Percentiles rank a stretch among this genome's conserved stretches.
These are phyloP conservation scores for Russula olivacea DNA, from an alignment of 768 basidiomycete species.

Conservation along the genomic window DNA sequence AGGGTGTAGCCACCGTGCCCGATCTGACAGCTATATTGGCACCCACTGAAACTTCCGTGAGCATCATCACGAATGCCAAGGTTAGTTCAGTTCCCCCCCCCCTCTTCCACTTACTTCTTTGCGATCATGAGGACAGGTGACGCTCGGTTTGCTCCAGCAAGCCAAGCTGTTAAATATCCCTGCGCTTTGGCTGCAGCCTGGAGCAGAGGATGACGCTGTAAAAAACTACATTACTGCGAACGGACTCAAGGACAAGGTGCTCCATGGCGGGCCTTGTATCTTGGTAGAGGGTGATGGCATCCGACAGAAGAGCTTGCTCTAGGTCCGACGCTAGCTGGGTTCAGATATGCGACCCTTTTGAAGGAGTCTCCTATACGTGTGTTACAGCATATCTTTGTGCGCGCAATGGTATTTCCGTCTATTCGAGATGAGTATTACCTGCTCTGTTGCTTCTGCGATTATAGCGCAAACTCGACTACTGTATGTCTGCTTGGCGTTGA, in stretches of 20 bases:
- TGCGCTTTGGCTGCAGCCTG: conserved; percentile 85
- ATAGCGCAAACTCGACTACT: too few relatives aligned
- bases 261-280: conserved; percentile 80
- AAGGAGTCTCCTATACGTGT: neutral
- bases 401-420: neutral
- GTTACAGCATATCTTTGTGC: neutral
- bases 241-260: conserved; percentile 57
- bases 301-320: conserved; percentile 23
- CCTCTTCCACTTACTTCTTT: neutral
- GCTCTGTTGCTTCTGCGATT: neutral
- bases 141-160: conserved; percentile 57
- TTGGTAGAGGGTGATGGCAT: conserved; percentile 69
- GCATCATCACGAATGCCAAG: conserved; percentile 73
- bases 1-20: conserved; percentile 53
- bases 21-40: conserved; percentile 50
- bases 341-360: neutral
- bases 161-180: conserved; percentile 68
- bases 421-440: neutral
- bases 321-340: neutral
- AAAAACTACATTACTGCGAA: conserved; percentile 59
- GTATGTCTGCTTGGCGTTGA: neutral
- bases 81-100: conserved; percentile 31
- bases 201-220: conserved; percentile 67
- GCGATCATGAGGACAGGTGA: conserved; percentile 45
- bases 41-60: conserved; percentile 65